phyloP scores from a whole-genome alignment of 495 filamentous ascomycete species.

The Neurospora tetrasperma region DNA sequence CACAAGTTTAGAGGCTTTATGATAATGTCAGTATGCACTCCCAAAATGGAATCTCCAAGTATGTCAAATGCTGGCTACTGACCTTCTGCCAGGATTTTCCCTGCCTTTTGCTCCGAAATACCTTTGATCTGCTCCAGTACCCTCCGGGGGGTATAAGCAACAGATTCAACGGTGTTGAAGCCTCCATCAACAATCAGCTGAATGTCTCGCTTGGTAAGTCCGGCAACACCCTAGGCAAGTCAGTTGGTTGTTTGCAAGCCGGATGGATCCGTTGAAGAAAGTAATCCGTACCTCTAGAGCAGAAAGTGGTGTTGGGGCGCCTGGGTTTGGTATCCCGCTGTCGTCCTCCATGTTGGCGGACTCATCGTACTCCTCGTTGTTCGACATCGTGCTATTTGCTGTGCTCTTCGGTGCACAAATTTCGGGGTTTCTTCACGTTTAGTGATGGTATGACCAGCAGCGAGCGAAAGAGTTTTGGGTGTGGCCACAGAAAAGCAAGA shows the following conservation, averaged over 20 bases:
- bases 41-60: not conserved
- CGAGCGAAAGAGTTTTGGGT: not conserved
- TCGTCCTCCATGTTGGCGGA: constrained; percentile 31
- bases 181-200: constrained; percentile 86
- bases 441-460: not conserved
- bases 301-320: constrained; percentile 83
- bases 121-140: constrained; percentile 89
- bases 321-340: constrained; percentile 58
- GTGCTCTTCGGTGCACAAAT: not conserved
- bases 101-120: constrained; percentile 92
- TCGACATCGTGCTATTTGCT: constrained; percentile 16
- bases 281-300: constrained; percentile 64
- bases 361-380: constrained; percentile 33
- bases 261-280: not conserved
- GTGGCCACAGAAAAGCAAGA: not conserved
- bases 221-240: constrained; percentile 55
- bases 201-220: constrained; percentile 87
- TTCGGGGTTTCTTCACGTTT: not conserved
- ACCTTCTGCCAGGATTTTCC: constrained; percentile 90
- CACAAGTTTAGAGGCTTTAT: constrained; percentile 79
- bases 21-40: constrained; percentile 2
- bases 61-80: constrained; percentile 5
- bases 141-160: constrained; percentile 88
- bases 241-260: not conserved
- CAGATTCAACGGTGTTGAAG: constrained; percentile 86